phyloP scores from a whole-genome alignment of 2,329 filamentous ascomycete species.

The Paecilomyces niveus region DNA sequence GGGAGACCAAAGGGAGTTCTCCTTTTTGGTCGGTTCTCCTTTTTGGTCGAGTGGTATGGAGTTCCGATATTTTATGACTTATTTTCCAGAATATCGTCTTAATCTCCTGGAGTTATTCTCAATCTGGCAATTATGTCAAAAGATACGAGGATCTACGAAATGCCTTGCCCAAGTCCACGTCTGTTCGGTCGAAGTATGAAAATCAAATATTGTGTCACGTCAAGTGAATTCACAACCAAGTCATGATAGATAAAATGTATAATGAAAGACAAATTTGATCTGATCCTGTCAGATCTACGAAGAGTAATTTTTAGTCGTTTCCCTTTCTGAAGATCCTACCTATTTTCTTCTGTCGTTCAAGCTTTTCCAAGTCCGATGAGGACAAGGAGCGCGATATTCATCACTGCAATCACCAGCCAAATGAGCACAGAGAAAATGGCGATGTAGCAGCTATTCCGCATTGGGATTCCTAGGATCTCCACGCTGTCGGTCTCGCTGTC shows the following conservation, averaged over 20 bases:
- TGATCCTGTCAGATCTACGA: not conserved
- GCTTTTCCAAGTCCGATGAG: not conserved
- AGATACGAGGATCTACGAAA: too few species aligned
- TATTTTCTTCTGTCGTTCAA: not conserved
- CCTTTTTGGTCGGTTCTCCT: too few species aligned
- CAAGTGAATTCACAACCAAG: not conserved
- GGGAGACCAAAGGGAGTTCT: too few species aligned
- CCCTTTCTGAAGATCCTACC: not conserved
- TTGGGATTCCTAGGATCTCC: constrained; percentile 42
- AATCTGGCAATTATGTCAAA: too few species aligned
- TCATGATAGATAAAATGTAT: not conserved
- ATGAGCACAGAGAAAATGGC: not conserved
- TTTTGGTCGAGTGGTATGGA: too few species aligned
- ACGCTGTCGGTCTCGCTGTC: constrained; percentile 20
- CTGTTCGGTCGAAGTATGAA: not conserved
- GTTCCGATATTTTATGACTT: too few species aligned
- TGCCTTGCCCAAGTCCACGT: too few species aligned
- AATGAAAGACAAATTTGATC: not conserved
- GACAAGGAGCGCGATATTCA: not conserved
- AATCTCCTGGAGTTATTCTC: too few species aligned
- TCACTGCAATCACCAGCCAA: not conserved
- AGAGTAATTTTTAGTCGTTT: not conserved
- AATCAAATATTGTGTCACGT: not conserved
- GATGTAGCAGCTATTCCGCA: constrained; percentile 61
- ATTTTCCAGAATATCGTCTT: too few species aligned